Conservation (phyloP, 805 yeast species). For the Teunomyces atbi region DNA sequence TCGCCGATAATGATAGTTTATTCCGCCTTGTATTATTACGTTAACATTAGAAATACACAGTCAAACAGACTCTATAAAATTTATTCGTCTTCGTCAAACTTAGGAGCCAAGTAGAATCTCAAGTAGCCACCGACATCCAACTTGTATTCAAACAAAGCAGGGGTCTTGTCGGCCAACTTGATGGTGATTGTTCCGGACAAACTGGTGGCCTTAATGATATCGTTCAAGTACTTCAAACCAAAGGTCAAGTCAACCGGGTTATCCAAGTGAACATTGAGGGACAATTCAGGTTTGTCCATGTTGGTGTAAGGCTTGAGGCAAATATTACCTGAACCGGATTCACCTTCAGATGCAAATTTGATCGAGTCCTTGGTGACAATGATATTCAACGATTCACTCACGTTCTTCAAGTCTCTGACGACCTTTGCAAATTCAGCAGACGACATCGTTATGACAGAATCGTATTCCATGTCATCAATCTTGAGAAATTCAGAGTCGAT, state of each 20-base stretch:
- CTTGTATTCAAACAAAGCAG: slow-evolving; percentile 91
- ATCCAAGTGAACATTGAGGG: slow-evolving; percentile 72
- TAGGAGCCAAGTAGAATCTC: slow-evolving; percentile 96
- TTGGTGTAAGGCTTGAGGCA: slow-evolving; percentile 81
- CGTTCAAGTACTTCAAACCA: slow-evolving; percentile 86
- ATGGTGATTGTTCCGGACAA: slow-evolving; percentile 76
- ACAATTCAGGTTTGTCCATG: slow-evolving; percentile 74
- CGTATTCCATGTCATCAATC: slow-evolving; percentile 92
- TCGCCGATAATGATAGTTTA: background rate
- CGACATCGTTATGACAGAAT: slow-evolving; percentile 84
- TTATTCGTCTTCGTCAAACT: slow-evolving; percentile 72
- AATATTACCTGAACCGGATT: slow-evolving; percentile 83
- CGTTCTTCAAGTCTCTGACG: slow-evolving; percentile 80
- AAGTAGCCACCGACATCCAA: slow-evolving; percentile 83
- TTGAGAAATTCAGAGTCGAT: slow-evolving; percentile 92
- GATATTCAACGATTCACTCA: slow-evolving; percentile 85
- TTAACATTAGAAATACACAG: slow-evolving; percentile 4
- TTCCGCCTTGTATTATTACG: slow-evolving; percentile 4
- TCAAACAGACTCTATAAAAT: slow-evolving; percentile 1
- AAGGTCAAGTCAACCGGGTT: slow-evolving; percentile 87
- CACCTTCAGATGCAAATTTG: slow-evolving; percentile 87
- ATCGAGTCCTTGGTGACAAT: slow-evolving; percentile 89
- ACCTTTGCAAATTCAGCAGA: slow-evolving; percentile 84
- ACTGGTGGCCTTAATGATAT: slow-evolving; percentile 87
- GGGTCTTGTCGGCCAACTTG: slow-evolving; percentile 85